Evolutionary conservation across 495 filamentous ascomycete species (phyloP).

Genomic region (Cetradonia linearis): DNA sequence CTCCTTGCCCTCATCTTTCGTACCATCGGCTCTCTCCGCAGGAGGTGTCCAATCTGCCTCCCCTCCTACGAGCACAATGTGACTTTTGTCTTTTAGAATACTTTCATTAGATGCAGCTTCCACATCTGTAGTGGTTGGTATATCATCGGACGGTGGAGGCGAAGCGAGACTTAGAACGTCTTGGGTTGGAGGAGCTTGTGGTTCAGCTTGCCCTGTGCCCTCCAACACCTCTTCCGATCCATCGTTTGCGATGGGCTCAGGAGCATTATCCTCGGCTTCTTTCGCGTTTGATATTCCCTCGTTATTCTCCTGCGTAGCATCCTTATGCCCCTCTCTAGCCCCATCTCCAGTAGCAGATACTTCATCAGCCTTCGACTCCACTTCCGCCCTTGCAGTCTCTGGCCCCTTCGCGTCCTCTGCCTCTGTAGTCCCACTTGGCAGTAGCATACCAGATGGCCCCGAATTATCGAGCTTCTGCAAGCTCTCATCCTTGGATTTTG

Average conservation of each 20-base stretch:
- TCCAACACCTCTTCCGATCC: slow-evolving; percentile 10
- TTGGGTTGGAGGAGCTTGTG: not conserved
- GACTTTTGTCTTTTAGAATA: slow-evolving; percentile 20
- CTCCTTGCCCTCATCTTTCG: not conserved
- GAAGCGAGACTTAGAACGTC: not conserved
- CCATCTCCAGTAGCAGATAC: slow-evolving; percentile 4
- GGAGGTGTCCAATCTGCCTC: slow-evolving; percentile 12
- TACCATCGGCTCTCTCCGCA: not conserved
- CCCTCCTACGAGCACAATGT: slow-evolving; percentile 13
- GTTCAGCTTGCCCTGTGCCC: slow-evolving; percentile 15
- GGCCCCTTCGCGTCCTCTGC: slow-evolving; percentile 37
- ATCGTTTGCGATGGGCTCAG: not conserved
- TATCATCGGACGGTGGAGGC: not conserved
- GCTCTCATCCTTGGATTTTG: not conserved
- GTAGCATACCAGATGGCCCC: slow-evolving; percentile 20
- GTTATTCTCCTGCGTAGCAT: not conserved
- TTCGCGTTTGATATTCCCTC: not conserved
- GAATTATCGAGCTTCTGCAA: slow-evolving; percentile 20
- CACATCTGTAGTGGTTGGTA: slow-evolving; percentile 9
- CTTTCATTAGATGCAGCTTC: slow-evolving; percentile 17
- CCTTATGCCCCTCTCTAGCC: slow-evolving; percentile 19
- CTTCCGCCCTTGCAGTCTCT: slow-evolving; percentile 19
- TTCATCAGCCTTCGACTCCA: slow-evolving; percentile 19
- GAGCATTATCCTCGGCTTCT: not conserved
- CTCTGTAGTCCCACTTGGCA: slow-evolving; percentile 21